These are phyloP conservation scores for Fonsecaea erecta DNA, from an alignment of 2,329 filamentous ascomycete species.

Conservation along the genomic window DNA sequence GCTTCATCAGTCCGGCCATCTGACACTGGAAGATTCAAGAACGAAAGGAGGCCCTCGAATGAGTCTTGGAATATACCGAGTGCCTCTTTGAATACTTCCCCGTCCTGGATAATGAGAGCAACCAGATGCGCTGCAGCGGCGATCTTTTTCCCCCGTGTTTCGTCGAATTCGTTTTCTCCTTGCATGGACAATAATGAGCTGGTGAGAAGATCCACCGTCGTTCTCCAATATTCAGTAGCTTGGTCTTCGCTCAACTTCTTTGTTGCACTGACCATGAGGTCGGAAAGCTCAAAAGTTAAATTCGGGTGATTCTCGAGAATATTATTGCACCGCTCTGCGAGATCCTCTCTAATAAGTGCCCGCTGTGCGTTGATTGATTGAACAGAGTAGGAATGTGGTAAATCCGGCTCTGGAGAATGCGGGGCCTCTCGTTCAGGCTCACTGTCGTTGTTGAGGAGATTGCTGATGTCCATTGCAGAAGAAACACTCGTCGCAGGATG, in stretches of 20 bases:
- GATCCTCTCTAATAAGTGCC: slow-evolving; percentile 69
- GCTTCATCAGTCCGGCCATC: slow-evolving; percentile 71
- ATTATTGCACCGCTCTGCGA: slow-evolving; percentile 89
- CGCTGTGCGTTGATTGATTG: slow-evolving; percentile 82
- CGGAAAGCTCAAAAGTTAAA: slow-evolving; percentile 86
- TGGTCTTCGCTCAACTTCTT: slow-evolving; percentile 64
- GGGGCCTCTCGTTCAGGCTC: slow-evolving; percentile 5
- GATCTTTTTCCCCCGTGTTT: slow-evolving; percentile 68
- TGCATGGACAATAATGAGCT: slow-evolving; percentile 76
- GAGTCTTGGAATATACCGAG: slow-evolving; percentile 73
- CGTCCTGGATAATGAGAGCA: slow-evolving; percentile 77
- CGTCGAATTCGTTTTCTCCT: slow-evolving; percentile 62
- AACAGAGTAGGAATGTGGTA: slow-evolving; percentile 51
- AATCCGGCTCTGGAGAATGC: not conserved
- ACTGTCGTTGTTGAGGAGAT: slow-evolving; percentile 31
- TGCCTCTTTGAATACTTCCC: slow-evolving; percentile 76
- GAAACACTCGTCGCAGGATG: slow-evolving; percentile 3
- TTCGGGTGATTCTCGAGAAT: slow-evolving; percentile 86
- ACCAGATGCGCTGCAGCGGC: slow-evolving; percentile 91
- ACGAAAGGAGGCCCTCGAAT: slow-evolving; percentile 74
- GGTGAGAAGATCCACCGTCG: slow-evolving; percentile 81
- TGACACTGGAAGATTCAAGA: slow-evolving; percentile 66
- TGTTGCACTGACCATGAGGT: slow-evolving; percentile 77
- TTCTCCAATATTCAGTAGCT: slow-evolving; percentile 64
- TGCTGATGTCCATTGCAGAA: slow-evolving; percentile 33